Conservation (phyloP, 192 early-diverging fungal species). For the Backusella macrospora region DNA sequence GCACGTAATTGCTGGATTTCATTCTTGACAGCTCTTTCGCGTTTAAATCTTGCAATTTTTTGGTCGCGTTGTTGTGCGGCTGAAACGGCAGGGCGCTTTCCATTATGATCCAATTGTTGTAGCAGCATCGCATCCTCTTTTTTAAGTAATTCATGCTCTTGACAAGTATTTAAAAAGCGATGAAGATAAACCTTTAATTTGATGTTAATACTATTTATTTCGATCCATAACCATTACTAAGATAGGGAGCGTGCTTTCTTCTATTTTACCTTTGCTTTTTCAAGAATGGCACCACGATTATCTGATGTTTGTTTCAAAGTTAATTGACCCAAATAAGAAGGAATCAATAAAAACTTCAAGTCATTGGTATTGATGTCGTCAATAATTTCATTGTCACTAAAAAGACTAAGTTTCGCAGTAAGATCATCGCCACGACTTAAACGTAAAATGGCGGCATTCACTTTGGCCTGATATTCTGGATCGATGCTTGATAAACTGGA, state of each 20-base stretch:
- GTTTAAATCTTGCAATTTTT: conserved; percentile 77
- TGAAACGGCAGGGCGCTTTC: conserved; percentile 25
- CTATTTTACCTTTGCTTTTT: conserved; percentile 49
- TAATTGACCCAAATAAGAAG: conserved; percentile 62
- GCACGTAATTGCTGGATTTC: conserved; percentile 48
- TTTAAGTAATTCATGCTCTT: conserved; percentile 41
- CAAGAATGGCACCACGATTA: conserved; percentile 45
- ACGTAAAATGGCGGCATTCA: conserved; percentile 47
- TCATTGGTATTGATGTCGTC: conserved; percentile 88
- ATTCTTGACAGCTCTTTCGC: conserved; percentile 73
- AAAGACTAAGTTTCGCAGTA: conserved; percentile 67
- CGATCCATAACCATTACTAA: neutral
- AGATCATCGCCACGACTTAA: conserved; percentile 51
- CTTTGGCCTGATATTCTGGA: conserved; percentile 49
- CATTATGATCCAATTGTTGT: conserved; percentile 3
- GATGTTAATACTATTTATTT: neutral
- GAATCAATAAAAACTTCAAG: conserved; percentile 64
- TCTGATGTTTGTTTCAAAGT: conserved; percentile 45
- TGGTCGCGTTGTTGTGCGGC: conserved; percentile 59
- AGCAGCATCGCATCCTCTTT: conserved; percentile 26
- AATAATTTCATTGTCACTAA: conserved; percentile 85
- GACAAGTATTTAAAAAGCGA: conserved; percentile 38
- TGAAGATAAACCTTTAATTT: conserved; percentile 41
- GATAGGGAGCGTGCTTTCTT: neutral
- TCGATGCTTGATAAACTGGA: conserved; percentile 50